phyloP scores from a whole-genome alignment of 1,139 yeast species.

The Debaryomyces robertsiae region DNA sequence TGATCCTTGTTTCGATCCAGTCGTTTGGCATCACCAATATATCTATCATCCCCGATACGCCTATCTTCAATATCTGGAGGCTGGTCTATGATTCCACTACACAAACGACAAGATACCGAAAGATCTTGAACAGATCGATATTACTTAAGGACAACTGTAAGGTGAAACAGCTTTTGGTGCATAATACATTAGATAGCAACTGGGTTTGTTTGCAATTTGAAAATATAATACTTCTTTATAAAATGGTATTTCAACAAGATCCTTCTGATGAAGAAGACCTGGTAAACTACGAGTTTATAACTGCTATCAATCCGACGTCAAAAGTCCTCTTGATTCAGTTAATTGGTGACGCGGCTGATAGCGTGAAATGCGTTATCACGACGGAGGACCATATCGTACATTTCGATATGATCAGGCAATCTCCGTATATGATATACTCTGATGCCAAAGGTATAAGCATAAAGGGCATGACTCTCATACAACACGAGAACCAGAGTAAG shows the following conservation, averaged over 20 bases:
- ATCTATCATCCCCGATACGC: constrained; percentile 1
- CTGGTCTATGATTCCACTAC: constrained; percentile 8
- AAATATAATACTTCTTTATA: constrained; percentile 4
- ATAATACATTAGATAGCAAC: not conserved
- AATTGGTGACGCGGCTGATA: not conserved
- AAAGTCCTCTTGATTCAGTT: constrained; percentile 1
- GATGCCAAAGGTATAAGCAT: constrained; percentile 9
- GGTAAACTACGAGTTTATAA: not conserved
- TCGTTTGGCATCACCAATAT: constrained; percentile 21
- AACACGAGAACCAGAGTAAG: not conserved
- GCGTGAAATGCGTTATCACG: constrained; percentile 6
- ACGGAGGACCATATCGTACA: constrained; percentile 18
- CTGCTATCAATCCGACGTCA: constrained; percentile 3
- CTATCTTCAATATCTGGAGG: constrained; percentile 10
- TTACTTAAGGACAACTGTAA: constrained; percentile 1
- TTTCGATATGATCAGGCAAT: constrained; percentile 12
- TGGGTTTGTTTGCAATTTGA: constrained; percentile 5
- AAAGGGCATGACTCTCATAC: constrained; percentile 10
- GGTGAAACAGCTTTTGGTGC: not conserved
- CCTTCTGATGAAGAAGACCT: not conserved
- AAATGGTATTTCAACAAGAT: not conserved
- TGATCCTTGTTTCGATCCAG: constrained; percentile 22
- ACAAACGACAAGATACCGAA: constrained; percentile 4
- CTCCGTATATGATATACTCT: constrained; percentile 14
- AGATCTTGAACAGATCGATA: constrained; percentile 2